A percentile compares a stretch with the other conserved stretches of the same genome.
Conservation (phyloP, 1,284 basidiomycete genomes). For the Austroboletus niveus region DNA sequence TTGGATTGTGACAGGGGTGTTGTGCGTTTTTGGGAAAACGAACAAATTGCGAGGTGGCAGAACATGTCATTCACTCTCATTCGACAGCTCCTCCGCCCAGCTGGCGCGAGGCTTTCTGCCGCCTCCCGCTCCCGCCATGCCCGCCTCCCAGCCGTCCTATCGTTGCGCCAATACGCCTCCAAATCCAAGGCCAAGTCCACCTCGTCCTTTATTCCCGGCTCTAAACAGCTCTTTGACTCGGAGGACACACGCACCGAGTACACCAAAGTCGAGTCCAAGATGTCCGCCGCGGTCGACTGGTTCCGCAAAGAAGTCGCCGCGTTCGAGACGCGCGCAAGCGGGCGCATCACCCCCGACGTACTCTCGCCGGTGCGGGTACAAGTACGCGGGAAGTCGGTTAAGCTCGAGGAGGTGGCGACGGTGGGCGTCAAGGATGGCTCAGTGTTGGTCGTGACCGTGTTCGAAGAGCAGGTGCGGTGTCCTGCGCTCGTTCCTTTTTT, state of each 20-base stretch:
- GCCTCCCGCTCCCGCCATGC: not conserved
- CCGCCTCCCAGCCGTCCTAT: not conserved
- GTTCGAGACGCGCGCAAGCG: slow-evolving; percentile 67
- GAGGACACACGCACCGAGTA: slow-evolving; percentile 52
- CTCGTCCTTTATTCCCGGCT: slow-evolving; percentile 52
- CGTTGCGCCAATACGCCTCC: slow-evolving; percentile 29
- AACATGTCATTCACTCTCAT: slow-evolving; percentile 14
- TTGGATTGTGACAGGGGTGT: too few relatives aligned
- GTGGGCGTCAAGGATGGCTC: slow-evolving; percentile 77
- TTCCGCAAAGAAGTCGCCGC: slow-evolving; percentile 67
- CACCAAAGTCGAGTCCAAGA: slow-evolving; percentile 56
- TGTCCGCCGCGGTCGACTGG: slow-evolving; percentile 63
- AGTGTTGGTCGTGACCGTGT: slow-evolving; percentile 66
- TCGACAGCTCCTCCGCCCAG: slow-evolving; percentile 12
- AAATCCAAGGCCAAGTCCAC: slow-evolving; percentile 45
- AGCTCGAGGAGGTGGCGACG: slow-evolving; percentile 69
- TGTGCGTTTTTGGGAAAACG: not conserved
- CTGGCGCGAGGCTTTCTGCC: slow-evolving; percentile 1
- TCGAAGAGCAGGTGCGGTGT: slow-evolving; percentile 65
- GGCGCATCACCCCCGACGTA: slow-evolving; percentile 69
- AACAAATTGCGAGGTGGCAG: too few relatives aligned
- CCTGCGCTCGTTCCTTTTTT: too few relatives aligned
- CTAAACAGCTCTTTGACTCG: slow-evolving; percentile 52
- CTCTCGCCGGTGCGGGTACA: slow-evolving; percentile 67
- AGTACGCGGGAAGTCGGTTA: slow-evolving; percentile 38